Conservation (phyloP, 768 basidiomycete species). For the Roridomyces roridus region DNA sequence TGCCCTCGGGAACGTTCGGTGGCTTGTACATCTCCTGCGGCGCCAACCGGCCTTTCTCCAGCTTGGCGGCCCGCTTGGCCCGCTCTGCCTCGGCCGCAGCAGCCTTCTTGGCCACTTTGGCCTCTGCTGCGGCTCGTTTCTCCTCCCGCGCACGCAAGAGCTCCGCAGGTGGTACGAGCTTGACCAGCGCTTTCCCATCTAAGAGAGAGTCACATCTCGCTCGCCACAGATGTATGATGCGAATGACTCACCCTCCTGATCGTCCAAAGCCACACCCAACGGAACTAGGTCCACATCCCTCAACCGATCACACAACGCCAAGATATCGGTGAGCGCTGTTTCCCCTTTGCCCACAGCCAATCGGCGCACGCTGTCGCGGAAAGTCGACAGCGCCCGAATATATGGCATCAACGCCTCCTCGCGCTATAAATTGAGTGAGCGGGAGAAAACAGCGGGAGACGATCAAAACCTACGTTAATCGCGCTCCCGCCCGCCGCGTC, state of each 20-base stretch:
- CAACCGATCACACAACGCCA: constrained; percentile 87
- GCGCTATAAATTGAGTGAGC: constrained; percentile 51
- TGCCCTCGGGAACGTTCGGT: constrained; percentile 73
- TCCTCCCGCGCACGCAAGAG: constrained; percentile 88
- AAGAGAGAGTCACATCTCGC: constrained; percentile 16
- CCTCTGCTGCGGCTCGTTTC: constrained; percentile 76
- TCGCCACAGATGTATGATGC: neutral
- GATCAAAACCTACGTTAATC: constrained; percentile 53
- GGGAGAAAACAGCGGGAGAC: constrained; percentile 8
- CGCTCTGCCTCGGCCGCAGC: constrained; percentile 68
- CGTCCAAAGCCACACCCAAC: constrained; percentile 95
- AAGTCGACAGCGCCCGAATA: constrained; percentile 80
- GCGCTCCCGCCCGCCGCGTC: constrained; percentile 45
- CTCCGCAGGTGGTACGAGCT: constrained; percentile 83
- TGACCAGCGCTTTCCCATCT: constrained; percentile 97
- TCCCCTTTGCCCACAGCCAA: constrained; percentile 78
- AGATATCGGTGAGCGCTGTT: constrained; percentile 75
- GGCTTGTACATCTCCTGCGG: constrained; percentile 86
- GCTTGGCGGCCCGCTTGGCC: constrained; percentile 71
- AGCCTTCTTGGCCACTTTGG: constrained; percentile 82
- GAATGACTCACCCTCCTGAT: constrained; percentile 79
- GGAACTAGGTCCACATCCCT: constrained; percentile 90
- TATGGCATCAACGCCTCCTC: constrained; percentile 92
- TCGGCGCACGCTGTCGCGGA: constrained; percentile 88
- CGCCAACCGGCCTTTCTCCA: constrained; percentile 83